These are phyloP conservation scores for Hippophae tibetana DNA, from an alignment of 306 rosid species.

Conservation along the genomic window DNA sequence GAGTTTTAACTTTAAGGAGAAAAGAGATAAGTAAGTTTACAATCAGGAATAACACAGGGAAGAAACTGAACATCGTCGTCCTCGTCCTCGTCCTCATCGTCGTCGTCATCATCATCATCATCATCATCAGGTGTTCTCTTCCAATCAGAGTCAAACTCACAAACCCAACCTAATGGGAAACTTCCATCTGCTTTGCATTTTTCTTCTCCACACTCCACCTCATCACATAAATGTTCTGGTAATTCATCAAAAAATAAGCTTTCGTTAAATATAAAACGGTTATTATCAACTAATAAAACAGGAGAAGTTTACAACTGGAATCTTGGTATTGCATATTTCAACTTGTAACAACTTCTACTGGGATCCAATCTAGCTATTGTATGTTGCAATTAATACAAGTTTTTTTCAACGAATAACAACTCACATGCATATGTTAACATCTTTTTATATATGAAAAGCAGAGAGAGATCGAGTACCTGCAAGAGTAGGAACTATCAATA, in stretches of 20 bases:
- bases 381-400: too few species aligned
- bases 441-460: too few species aligned
- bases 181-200: constrained; percentile 23
- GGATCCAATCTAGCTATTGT: too few species aligned
- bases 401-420: too few species aligned
- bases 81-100: too few species aligned
- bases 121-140: constrained; percentile 33
- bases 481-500: constrained; percentile 18
- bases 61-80: constrained; percentile 31
- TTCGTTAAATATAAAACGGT: too few species aligned
- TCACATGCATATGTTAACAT: too few species aligned
- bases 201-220: constrained; percentile 74
- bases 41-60: constrained; percentile 82
- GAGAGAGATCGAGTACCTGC: constrained; percentile 20
- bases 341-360: too few species aligned
- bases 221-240: constrained; percentile 47
- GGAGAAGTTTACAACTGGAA: too few species aligned
- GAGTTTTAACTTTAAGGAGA: too few species aligned
- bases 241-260: neutral
- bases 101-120: neutral
- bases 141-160: constrained; percentile 67
- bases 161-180: constrained; percentile 32
- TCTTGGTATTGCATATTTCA: too few species aligned
- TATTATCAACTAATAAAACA: too few species aligned
- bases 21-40: constrained; percentile 23